Conservation (phyloP, 176 grass and related monocot genomes). For the Bolboschoenus planiculmis region DNA sequence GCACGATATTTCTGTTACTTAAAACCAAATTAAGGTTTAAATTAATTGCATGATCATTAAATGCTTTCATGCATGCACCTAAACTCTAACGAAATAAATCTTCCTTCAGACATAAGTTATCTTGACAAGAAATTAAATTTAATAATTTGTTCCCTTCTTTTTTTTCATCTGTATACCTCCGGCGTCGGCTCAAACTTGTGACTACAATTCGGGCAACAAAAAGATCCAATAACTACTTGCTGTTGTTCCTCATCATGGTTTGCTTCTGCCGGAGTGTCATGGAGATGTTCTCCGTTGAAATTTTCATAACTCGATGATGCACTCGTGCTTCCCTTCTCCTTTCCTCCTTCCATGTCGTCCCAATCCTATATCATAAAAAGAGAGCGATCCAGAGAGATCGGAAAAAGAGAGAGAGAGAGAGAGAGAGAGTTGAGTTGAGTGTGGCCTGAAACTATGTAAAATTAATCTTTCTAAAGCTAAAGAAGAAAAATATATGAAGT, state of each 20-base stretch:
- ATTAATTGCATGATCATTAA: slow-evolving; percentile 17
- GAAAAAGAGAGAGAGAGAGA: slow-evolving; percentile 2
- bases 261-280: slow-evolving; percentile 17
- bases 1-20: background rate
- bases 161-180: background rate
- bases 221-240: slow-evolving; percentile 34
- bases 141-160: background rate
- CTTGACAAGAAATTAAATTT: background rate
- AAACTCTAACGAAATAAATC: background rate
- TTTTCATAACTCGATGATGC: background rate
- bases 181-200: slow-evolving; percentile 48
- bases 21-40: background rate
- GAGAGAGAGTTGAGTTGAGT: slow-evolving; percentile 14
- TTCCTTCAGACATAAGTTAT: background rate
- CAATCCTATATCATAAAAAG: background rate
- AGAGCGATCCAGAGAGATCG: too few relatives aligned
- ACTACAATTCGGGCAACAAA: slow-evolving; percentile 66
- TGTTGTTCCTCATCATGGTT: slow-evolving; percentile 63
- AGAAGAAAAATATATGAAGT: slow-evolving; percentile 21
- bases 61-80: slow-evolving; percentile 12
- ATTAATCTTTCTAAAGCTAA: slow-evolving; percentile 1
- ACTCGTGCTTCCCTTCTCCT: background rate
- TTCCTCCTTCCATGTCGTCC: background rate
- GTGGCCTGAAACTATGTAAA: slow-evolving; percentile 26
- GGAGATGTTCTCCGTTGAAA: background rate